These are phyloP conservation scores for Neopestalotiopsis sp. DNA, from an alignment of 2,329 filamentous ascomycete genomes.

Conservation along the genomic window DNA sequence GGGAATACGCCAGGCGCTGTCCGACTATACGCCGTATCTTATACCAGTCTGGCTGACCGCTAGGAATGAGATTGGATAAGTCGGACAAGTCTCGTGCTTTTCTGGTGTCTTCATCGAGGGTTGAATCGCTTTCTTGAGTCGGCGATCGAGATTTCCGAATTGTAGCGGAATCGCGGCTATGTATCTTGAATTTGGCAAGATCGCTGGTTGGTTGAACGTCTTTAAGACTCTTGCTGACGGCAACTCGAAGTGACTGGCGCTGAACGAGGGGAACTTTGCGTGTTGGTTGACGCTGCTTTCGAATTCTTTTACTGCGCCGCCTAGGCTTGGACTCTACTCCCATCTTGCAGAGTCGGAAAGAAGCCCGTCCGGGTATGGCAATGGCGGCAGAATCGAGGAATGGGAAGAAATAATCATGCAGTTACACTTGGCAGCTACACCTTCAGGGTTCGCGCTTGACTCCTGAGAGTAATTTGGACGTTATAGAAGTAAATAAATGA, in stretches of 20 bases:
- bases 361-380: not conserved
- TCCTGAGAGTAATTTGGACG: no score
- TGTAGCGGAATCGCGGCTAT: not conserved
- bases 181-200: not conserved
- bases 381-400: no score
- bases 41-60: constrained; percentile 28
- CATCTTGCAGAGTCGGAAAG: not conserved
- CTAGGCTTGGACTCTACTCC: not conserved
- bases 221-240: constrained; percentile 1
- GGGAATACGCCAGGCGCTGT: constrained; percentile 25
- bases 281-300: not conserved
- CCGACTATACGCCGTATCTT: constrained; percentile 27
- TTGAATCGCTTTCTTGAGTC: constrained; percentile 4
- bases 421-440: no score
- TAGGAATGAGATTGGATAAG: constrained; percentile 10
- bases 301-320: not conserved
- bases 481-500: no score
- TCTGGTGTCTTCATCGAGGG: not conserved
- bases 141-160: not conserved
- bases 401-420: no score
- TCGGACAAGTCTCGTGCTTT: not conserved
- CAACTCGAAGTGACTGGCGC: constrained; percentile 16
- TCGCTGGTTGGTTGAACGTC: not conserved
- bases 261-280: not conserved
- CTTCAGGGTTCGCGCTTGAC: no score